phyloP scores from a whole-genome alignment of 2,329 filamentous ascomycete genomes.

The Aspergillus floridensis region DNA sequence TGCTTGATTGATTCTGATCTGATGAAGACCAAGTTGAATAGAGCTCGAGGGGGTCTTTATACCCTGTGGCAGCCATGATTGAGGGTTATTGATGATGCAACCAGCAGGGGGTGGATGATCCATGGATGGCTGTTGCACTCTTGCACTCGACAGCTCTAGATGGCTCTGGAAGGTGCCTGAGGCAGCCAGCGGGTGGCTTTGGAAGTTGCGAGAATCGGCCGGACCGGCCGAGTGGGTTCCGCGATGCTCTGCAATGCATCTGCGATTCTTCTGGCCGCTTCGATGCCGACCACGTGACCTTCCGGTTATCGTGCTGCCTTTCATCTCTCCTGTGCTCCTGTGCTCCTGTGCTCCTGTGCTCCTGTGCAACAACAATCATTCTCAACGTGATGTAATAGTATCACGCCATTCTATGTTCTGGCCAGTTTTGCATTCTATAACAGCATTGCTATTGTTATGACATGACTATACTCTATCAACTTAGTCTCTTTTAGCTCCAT shows the following conservation, averaged over 20 bases:
- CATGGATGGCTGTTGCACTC: no score
- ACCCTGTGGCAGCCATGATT: not conserved
- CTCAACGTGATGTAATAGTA: not conserved
- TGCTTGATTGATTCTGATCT: constrained; percentile 7
- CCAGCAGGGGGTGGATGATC: no score
- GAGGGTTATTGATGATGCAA: not conserved
- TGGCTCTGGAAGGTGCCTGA: not conserved
- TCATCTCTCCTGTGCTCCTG: no score
- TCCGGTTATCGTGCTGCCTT: no score
- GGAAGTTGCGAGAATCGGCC: not conserved
- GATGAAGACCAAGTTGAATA: constrained; percentile 6
- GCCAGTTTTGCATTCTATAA: not conserved
- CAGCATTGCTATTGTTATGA: not conserved
- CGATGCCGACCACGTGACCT: not conserved
- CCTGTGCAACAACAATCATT: no score
- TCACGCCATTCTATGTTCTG: not conserved
- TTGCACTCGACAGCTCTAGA: not conserved
- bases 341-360: no score
- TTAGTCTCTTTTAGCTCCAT: no score
- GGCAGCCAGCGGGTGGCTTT: not conserved
- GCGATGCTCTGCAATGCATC: not conserved
- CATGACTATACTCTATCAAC: no score
- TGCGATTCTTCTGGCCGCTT: not conserved
- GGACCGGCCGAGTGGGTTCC: not conserved
- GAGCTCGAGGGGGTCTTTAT: constrained; percentile 20